Evolutionary conservation across 495 filamentous ascomycete genomes (phyloP).

Genomic region (Xylaria longipes): DNA sequence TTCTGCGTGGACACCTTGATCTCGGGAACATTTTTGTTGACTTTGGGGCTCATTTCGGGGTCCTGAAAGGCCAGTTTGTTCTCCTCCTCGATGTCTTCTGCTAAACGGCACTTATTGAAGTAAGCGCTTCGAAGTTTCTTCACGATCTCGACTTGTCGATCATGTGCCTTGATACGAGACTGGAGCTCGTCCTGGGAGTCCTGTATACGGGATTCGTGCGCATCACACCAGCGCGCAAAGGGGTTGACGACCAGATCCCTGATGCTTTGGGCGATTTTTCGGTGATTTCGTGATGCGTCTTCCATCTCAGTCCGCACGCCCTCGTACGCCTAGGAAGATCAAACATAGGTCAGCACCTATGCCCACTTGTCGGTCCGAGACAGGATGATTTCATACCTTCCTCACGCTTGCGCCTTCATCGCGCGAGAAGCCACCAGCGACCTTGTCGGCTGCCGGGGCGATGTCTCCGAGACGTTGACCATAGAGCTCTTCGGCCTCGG

Average conservation of each 20-base stretch:
- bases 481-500: constrained; percentile 93
- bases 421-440: constrained; percentile 83
- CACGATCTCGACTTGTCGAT: constrained; percentile 86
- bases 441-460: constrained; percentile 78
- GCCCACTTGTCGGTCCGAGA: constrained; percentile 9
- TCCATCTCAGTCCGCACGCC: constrained; percentile 95
- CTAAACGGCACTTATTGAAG: constrained; percentile 96
- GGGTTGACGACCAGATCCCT: constrained; percentile 93
- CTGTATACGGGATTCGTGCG: constrained; percentile 87
- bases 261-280: constrained; percentile 94
- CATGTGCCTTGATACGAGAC: constrained; percentile 84
- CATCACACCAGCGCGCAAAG: constrained; percentile 93
- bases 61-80: constrained; percentile 97
- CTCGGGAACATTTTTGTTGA: constrained; percentile 55
- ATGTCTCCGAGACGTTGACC: constrained; percentile 82
- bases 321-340: constrained; percentile 78
- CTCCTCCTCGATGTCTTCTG: constrained; percentile 97
- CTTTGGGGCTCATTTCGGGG: constrained; percentile 62
- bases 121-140: constrained; percentile 94
- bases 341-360: constrained; percentile 29
- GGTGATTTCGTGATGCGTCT: constrained; percentile 86
- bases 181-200: constrained; percentile 95
- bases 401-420: constrained; percentile 96
- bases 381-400: constrained; percentile 66
- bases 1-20: constrained; percentile 60